phyloP scores from a whole-genome alignment of 2,329 filamentous ascomycete genomes.

The Colletotrichum agaves region DNA sequence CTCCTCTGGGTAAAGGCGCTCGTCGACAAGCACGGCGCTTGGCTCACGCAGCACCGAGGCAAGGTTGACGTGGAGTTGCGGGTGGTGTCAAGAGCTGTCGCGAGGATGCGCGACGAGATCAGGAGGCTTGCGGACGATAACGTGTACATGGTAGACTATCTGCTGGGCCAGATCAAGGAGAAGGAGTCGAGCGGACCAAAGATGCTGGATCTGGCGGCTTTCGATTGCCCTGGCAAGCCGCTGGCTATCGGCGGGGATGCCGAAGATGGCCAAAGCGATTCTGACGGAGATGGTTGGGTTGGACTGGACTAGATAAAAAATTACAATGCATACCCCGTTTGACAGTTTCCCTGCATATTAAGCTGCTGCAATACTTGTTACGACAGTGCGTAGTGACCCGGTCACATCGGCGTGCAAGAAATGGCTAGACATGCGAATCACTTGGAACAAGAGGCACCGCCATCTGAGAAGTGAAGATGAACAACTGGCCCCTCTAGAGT shows the following conservation, averaged over 20 bases:
- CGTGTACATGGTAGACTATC: constrained; percentile 87
- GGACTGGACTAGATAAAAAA: constrained; percentile 55
- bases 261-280: constrained; percentile 48
- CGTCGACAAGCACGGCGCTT: constrained; percentile 84
- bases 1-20: constrained; percentile 89
- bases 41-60: constrained; percentile 82
- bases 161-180: constrained; percentile 63
- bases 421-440: too few relatives aligned
- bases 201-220: constrained; percentile 40
- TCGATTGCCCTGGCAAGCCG: constrained; percentile 28
- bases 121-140: constrained; percentile 88
- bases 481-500: too few relatives aligned
- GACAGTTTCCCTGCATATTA: neutral
- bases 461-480: too few relatives aligned
- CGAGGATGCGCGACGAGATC: constrained; percentile 84
- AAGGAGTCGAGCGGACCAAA: constrained; percentile 39
- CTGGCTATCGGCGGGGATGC: constrained; percentile 23
- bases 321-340: constrained; percentile 38
- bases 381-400: too few relatives aligned
- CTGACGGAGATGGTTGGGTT: constrained; percentile 58
- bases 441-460: too few relatives aligned
- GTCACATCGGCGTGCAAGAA: too few relatives aligned
- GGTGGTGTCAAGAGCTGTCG: constrained; percentile 82
- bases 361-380: too few relatives aligned
- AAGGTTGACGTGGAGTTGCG: constrained; percentile 87